These are phyloP conservation scores for Vanilla planifolia DNA, from an alignment of 106 monocot genomes.

Conservation along the genomic window DNA sequence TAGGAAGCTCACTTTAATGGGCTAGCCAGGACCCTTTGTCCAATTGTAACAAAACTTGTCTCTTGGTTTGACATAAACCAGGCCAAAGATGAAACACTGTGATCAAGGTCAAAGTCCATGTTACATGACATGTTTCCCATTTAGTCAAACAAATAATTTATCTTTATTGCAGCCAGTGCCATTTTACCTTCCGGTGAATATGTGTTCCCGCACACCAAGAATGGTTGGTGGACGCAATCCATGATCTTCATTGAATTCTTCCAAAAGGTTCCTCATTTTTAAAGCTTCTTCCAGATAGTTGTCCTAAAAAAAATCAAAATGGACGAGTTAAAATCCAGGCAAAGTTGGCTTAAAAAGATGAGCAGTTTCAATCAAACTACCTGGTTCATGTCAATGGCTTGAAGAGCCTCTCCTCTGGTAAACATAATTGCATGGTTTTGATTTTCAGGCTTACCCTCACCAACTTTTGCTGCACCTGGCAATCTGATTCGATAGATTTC, in stretches of 20 bases:
- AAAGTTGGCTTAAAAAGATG: background rate
- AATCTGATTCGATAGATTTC: constrained; percentile 99
- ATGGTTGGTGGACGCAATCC: constrained; percentile 85
- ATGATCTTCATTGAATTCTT: constrained; percentile 96
- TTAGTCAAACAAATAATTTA: too few relatives aligned
- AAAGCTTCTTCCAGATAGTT: constrained; percentile 97
- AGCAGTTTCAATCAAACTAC: constrained; percentile 13
- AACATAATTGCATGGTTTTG: constrained; percentile 97
- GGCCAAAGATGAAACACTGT: constrained; percentile 90
- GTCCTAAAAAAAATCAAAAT: constrained; percentile 34
- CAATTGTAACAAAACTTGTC: constrained; percentile 94
- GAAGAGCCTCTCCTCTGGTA: constrained; percentile 95
- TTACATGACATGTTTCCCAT: constrained; percentile 1
- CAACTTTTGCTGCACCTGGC: constrained; percentile 83
- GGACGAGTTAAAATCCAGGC: background rate
- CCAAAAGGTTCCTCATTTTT: constrained; percentile 95
- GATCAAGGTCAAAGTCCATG: constrained; percentile 8
- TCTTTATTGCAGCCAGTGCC: background rate
- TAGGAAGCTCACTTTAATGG: constrained; percentile 71
- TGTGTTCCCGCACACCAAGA: constrained; percentile 95
- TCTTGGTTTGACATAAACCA: constrained; percentile 99
- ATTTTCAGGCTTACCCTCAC: constrained; percentile 99
- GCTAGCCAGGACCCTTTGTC: constrained; percentile 78
- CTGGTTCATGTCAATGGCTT: constrained; percentile 99
- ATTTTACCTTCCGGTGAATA: constrained; percentile 85